Evolutionary conservation across 306 rosid species (phyloP).

Genomic region (Trichosanthes truncata): DNA sequence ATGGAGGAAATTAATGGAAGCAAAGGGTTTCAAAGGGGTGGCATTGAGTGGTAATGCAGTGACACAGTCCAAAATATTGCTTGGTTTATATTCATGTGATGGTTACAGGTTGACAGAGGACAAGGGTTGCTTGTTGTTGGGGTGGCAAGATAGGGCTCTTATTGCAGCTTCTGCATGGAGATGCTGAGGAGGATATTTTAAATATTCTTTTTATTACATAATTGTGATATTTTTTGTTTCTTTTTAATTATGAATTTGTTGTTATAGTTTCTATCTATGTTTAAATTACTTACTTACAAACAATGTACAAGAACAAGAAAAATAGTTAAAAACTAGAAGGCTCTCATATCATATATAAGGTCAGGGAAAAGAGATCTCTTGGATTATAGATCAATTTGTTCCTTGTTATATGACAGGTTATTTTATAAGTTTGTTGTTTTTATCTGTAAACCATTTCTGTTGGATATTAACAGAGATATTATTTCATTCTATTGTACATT

Average conservation of each 20-base stretch:
- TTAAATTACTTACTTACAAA: background rate
- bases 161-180: constrained; percentile 95
- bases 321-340: background rate
- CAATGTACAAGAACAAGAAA: constrained; percentile 4
- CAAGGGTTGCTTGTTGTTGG: constrained; percentile 74
- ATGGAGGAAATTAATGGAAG: constrained; percentile 88
- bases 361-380: background rate
- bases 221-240: background rate
- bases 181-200: constrained; percentile 24
- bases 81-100: constrained; percentile 73
- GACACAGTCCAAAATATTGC: constrained; percentile 73
- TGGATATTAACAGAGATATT: background rate
- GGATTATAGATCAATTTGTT: background rate
- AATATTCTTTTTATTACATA: background rate
- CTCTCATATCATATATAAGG: background rate
- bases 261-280: background rate
- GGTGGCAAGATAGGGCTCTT: constrained; percentile 75
- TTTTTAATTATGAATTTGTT: background rate
- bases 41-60: constrained; percentile 74
- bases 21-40: constrained; percentile 71
- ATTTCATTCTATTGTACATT: background rate
- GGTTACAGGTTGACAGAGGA: constrained; percentile 79
- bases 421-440: background rate
- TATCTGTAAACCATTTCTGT: background rate
- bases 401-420: background rate